Percentiles rank a stretch among this genome's conserved stretches.
phyloP scores from a whole-genome alignment of 2,329 filamentous ascomycete species.

The Colletotrichum phormii region DNA sequence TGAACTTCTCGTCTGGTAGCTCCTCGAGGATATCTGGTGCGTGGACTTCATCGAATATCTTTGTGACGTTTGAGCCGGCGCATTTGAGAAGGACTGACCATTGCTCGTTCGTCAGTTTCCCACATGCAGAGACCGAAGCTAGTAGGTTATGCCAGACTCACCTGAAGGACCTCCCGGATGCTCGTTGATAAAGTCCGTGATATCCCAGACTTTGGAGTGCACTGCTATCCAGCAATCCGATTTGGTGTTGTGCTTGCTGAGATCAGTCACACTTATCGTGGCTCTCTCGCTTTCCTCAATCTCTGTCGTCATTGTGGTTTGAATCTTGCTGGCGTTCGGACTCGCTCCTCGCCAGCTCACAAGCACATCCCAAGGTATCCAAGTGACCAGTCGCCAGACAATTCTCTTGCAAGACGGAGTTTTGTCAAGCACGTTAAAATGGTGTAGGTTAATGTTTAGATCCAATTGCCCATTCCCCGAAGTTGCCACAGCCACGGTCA shows the following conservation, averaged over 20 bases:
- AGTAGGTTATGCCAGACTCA: conserved; percentile 23
- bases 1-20: conserved; percentile 41
- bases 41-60: conserved; percentile 49
- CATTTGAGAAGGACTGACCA: conserved; percentile 55
- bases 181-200: conserved; percentile 70
- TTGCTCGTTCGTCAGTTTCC: conserved; percentile 43
- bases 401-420: background rate
- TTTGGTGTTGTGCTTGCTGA: conserved; percentile 59
- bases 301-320: conserved; percentile 10
- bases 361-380: background rate
- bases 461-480: background rate
- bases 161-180: conserved; percentile 52
- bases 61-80: conserved; percentile 49
- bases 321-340: too few species aligned
- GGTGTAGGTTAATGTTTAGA: background rate
- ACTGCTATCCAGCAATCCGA: conserved; percentile 75
- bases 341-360: background rate
- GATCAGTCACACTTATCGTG: conserved; percentile 46
- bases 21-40: conserved; percentile 43
- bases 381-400: background rate
- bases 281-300: background rate
- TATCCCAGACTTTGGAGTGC: conserved; percentile 75
- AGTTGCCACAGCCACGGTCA: background rate
- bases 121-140: background rate
- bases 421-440: too few species aligned